A percentile compares a stretch with the other conserved stretches of the same genome.
phyloP scores from a whole-genome alignment of 176 grass and related monocot genomes.

The Ensete glaucum region DNA sequence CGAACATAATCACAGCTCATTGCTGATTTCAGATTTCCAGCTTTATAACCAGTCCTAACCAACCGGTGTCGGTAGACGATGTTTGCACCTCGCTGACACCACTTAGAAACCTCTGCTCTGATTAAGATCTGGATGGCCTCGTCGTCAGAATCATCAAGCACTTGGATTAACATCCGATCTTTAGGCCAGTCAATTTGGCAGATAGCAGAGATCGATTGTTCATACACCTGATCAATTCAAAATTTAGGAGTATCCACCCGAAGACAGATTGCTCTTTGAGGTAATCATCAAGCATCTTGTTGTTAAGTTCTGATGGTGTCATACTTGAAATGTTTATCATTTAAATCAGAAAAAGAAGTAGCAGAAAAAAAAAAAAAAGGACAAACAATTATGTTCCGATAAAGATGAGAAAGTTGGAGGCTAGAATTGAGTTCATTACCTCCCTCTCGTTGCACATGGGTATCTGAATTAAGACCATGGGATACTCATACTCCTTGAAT shows the following conservation, averaged over 20 bases:
- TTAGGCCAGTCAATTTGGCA: constrained; percentile 89
- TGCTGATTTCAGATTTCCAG: constrained; percentile 92
- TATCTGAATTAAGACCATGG: constrained; percentile 93
- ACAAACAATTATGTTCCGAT: neutral
- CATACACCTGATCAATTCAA: constrained; percentile 51
- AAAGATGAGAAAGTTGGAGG: neutral
- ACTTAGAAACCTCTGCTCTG: constrained; percentile 70
- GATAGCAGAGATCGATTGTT: constrained; percentile 79
- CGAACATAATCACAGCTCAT: constrained; percentile 90
- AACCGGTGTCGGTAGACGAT: constrained; percentile 82
- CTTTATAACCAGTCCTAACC: constrained; percentile 81
- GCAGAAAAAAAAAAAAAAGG: no score
- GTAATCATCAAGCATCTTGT: no score
- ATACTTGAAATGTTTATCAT: no score
- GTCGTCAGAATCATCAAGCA: constrained; percentile 92
- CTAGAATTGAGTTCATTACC: constrained; percentile 28
- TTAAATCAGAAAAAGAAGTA: no score
- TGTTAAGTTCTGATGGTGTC: no score
- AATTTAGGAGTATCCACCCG: neutral
- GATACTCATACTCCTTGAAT: constrained; percentile 29
- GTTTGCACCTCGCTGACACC: constrained; percentile 70
- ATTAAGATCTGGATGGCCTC: constrained; percentile 62
- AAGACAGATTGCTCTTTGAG: neutral
- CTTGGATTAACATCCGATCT: constrained; percentile 71
- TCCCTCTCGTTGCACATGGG: constrained; percentile 98